Base-by-base conservation (phyloP, 257 asterid species). In the Solanum sparsipilum region DNA sequence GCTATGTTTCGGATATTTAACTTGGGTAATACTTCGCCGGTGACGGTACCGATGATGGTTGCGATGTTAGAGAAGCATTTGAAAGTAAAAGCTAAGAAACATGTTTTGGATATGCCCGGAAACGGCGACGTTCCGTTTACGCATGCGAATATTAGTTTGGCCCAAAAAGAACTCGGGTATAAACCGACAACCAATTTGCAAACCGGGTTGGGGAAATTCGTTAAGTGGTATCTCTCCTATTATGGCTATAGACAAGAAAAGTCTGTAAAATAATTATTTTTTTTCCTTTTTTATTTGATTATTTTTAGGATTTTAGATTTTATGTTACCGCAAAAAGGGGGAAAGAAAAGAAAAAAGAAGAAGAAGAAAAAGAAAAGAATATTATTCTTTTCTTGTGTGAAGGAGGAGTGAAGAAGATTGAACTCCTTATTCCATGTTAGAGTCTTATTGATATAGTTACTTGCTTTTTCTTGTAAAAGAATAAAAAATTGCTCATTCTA, bases 81-180 rank as follows among this genome's bases (percentile, higher is more conserved):
- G 90, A 86, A 88, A 52, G 75, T 82, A 4, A 90, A 90, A 65
- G 92, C 89, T 3, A 90, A 86, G 56, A 90, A 75, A 34, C 58
- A 88, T 8, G 9, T 65, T 12, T 63, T 82, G 31, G 89, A 88
- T 41, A 88, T 90, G 92, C 92, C 89, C 0, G 85, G 90, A 74
- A 90, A 90, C 73, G 92, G 92, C 0, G 92, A 90, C 38, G 92
- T 90, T 27, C 89, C 86, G 1, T 90, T 60, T 46, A 90, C 92
- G 0, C 90, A 90, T 86, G 92, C 92, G 36, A 88, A 90, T 86
- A 88, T 90, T 3, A 90, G 90, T 41, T 23, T 29, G 84, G 92
- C 92, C 20, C 90, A 21, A 13, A 81, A 32, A 56, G 89, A 73
- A 35, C 41, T 90, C 67, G 92, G 92, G 27, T 90, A 90, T 86